Percentiles rank a stretch among this genome's conserved stretches.
phyloP scores from a whole-genome alignment of 2,329 filamentous ascomycete species.

The Stachybotrys chartarum region DNA sequence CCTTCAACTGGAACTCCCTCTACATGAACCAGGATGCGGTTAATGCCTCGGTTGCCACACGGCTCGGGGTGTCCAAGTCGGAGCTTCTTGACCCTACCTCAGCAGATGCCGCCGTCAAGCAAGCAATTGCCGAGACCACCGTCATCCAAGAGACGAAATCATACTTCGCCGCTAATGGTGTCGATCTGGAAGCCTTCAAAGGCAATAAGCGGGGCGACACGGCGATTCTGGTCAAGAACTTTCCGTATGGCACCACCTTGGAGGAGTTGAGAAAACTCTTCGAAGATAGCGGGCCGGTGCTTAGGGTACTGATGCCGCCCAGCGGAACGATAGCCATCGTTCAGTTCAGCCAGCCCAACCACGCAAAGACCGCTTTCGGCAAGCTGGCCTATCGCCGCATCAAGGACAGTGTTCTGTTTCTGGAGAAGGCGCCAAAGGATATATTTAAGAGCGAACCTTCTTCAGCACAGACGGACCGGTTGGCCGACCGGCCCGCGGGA shows the following conservation, averaged over 20 bases:
- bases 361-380: conserved; percentile 78
- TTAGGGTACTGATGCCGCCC: conserved; percentile 83
- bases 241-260: conserved; percentile 72
- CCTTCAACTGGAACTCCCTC: conserved; percentile 99
- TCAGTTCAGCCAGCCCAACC: conserved; percentile 71
- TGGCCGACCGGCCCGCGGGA: conserved; percentile 30
- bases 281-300: conserved; percentile 76
- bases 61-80: conserved; percentile 83
- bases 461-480: conserved; percentile 17
- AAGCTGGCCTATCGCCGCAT: conserved; percentile 83
- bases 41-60: conserved; percentile 78
- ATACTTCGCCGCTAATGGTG: conserved; percentile 81
- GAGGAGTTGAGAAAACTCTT: conserved; percentile 77
- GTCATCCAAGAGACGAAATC: conserved; percentile 94
- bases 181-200: conserved; percentile 90
- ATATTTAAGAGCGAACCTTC: conserved; percentile 48
- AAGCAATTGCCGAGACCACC: conserved; percentile 92
- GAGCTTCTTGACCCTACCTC: conserved; percentile 94
- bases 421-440: conserved; percentile 87
- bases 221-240: conserved; percentile 89
- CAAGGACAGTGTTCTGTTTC: conserved; percentile 82
- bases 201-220: conserved; percentile 76
- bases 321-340: conserved; percentile 90
- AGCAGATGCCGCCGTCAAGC: conserved; percentile 88
- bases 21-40: conserved; percentile 98